Base-by-base conservation (phyloP, 108 stramenopile genomes). In the Nannochloropsis granulata region DNA sequence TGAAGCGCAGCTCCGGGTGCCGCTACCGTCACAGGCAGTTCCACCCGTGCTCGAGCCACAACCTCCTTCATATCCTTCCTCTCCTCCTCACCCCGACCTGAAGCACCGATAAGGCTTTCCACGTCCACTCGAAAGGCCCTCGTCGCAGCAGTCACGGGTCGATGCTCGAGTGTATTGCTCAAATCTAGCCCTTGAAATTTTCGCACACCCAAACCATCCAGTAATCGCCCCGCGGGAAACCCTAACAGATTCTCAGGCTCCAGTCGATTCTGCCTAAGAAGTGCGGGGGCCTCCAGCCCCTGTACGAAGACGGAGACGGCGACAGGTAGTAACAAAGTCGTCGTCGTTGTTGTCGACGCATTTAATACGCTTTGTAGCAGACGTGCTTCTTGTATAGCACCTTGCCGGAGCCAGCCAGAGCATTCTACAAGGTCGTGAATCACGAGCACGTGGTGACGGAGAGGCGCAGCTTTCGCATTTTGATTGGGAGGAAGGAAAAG, bases 351-450 rank as follows among this genome's bases (percentile, higher is more conserved):
- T 82, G 43, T 25, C 83, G n/a, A 16, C 11, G 25, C 81, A 12
- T n/a, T 19, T 14, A 88, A 12, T 24, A 88, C 81, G 11, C 16
- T 84, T 13, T 81, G 86, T 23, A 84, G 85, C 45, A 89, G 23
- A 25, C 83, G 83, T 23, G 88, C 25, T 16, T 88, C 89, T 24
- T 43, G 88, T 14, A 89, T 78, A 16, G 83, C 86, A 14, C 89
- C 89, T 26, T 89, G 89, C 82, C 88, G 86, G 13, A 89, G 44
- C 34, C 88, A 44, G 10, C 89, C 89, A 14, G 88, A 88, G 13
- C 82, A 83, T 43, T 89, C 89, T 14, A 89, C 88, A 23, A 89
- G 16, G 24, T 84, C 84, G 10, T 71, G 56, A 13, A 24, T 81
- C n/a, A 84, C 84, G 19, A 84, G 13, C 16, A 84, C 84, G 21